A percentile compares a stretch with the other conserved stretches of the same genome.
phyloP scores from a whole-genome alignment of 352 stramenopile species.

The Phytophthora citricola region DNA sequence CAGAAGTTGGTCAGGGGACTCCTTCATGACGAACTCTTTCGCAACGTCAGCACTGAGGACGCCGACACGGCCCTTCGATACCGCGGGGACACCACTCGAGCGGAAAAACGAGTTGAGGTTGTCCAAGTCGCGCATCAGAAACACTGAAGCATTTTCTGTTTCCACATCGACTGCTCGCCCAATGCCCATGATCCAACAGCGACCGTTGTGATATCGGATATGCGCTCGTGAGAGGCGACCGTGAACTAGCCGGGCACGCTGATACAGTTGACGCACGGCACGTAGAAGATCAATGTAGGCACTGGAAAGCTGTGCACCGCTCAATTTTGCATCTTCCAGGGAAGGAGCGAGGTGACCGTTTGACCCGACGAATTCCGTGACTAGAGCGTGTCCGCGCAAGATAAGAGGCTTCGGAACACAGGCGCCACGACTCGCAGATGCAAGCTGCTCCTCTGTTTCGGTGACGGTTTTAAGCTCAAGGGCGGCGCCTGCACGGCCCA shows the following conservation, averaged over 20 bases:
- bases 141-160: slow-evolving; percentile 46
- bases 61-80: slow-evolving; percentile 39
- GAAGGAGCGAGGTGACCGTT: slow-evolving; percentile 37
- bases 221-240: slow-evolving; percentile 62
- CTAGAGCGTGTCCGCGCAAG: slow-evolving; percentile 56
- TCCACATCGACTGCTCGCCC: slow-evolving; percentile 80
- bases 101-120: slow-evolving; percentile 78
- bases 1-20: slow-evolving; percentile 38
- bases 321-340: slow-evolving; percentile 58
- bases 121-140: slow-evolving; percentile 72
- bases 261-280: slow-evolving; percentile 54
- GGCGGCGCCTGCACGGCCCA: slow-evolving; percentile 38
- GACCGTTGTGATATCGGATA: slow-evolving; percentile 71
- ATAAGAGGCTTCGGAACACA: slow-evolving; percentile 48
- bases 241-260: slow-evolving; percentile 65
- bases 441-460: slow-evolving; percentile 16
- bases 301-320: slow-evolving; percentile 44
- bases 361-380: slow-evolving; percentile 61
- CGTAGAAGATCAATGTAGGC: slow-evolving; percentile 53
- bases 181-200: slow-evolving; percentile 89
- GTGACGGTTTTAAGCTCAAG: slow-evolving; percentile 10
- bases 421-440: slow-evolving; percentile 28
- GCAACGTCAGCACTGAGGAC: slow-evolving; percentile 23
- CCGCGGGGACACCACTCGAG: slow-evolving; percentile 38
- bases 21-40: slow-evolving; percentile 35